Percentiles rank a stretch among this genome's conserved stretches.
Conservation (phyloP, 2,329 filamentous ascomycete species). For the Pseudogymnoascus sp. region DNA sequence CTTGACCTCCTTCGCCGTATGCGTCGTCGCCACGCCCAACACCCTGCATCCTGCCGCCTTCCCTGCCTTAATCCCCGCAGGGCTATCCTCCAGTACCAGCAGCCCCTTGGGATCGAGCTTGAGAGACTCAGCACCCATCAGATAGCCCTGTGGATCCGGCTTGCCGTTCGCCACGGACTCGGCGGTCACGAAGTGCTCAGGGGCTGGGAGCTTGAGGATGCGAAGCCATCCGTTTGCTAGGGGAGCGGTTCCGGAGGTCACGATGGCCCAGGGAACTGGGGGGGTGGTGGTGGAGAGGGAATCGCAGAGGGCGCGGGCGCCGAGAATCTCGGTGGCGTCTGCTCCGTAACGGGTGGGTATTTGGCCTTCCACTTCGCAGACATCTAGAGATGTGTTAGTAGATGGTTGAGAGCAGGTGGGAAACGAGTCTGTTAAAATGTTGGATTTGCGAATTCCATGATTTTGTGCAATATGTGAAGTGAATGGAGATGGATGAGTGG, state of each 20-base stretch:
- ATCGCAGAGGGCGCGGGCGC: conserved; percentile 63
- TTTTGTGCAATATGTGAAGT: background rate
- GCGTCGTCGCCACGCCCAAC: conserved; percentile 57
- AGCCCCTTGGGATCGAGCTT: conserved; percentile 28
- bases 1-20: conserved; percentile 50
- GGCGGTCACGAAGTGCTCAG: conserved; percentile 61
- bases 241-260: conserved; percentile 61
- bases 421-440: background rate
- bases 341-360: conserved; percentile 70
- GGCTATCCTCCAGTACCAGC: conserved; percentile 63
- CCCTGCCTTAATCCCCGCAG: conserved; percentile 58
- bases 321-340: conserved; percentile 79
- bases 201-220: conserved; percentile 56
- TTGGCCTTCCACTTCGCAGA: conserved; percentile 66
- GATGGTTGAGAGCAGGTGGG: background rate
- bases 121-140: conserved; percentile 56
- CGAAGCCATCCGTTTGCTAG: conserved; percentile 67
- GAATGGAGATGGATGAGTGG: background rate
- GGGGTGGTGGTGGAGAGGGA: conserved; percentile 52
- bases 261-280: conserved; percentile 67
- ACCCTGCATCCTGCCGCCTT: conserved; percentile 66
- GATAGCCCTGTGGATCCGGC: conserved; percentile 68
- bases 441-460: background rate
- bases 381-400: conserved; percentile 46
- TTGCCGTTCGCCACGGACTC: conserved; percentile 71